Conservation (phyloP, 768 basidiomycete genomes). For the Phlebiopsis gigantea region DNA sequence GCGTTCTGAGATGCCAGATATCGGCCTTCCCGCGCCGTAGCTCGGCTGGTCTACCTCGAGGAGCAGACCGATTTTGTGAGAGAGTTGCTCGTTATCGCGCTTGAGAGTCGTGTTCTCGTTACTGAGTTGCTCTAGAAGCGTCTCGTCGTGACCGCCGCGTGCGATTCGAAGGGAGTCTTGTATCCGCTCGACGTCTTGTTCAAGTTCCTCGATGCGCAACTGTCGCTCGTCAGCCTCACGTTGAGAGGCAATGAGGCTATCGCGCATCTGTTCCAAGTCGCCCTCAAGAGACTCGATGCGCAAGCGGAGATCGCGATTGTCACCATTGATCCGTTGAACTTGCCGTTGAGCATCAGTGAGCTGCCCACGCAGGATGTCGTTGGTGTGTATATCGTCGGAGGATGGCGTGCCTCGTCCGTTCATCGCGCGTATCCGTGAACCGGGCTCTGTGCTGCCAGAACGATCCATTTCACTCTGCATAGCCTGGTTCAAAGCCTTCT, state of each 20-base stretch:
- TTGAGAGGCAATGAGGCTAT: conserved; percentile 65
- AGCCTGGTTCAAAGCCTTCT: conserved; percentile 73
- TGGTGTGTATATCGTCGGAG: conserved; percentile 53
- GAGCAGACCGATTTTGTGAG: conserved; percentile 86
- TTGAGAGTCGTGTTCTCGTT: conserved; percentile 75
- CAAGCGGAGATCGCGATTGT: conserved; percentile 71
- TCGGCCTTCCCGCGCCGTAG: conserved; percentile 54
- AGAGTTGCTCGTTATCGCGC: conserved; percentile 82
- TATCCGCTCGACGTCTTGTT: conserved; percentile 74
- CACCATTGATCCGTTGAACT: conserved; percentile 59
- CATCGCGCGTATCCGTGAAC: conserved; percentile 41
- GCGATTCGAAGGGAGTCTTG: conserved; percentile 68
- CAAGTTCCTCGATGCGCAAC: conserved; percentile 71
- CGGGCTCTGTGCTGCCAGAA: conserved; percentile 50
- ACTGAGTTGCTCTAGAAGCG: conserved; percentile 73
- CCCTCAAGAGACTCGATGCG: conserved; percentile 72
- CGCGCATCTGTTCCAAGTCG: conserved; percentile 66
- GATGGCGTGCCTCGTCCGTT: conserved; percentile 80
- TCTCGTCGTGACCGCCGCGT: conserved; percentile 73
- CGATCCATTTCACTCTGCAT: conserved; percentile 88
- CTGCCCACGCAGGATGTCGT: conserved; percentile 62
- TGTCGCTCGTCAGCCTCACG: conserved; percentile 77
- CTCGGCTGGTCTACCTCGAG: conserved; percentile 81
- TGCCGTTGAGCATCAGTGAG: conserved; percentile 77
- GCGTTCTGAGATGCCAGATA: conserved; percentile 52